These are phyloP conservation scores for Mycena pura DNA, from an alignment of 768 basidiomycete genomes.

Conservation along the genomic window DNA sequence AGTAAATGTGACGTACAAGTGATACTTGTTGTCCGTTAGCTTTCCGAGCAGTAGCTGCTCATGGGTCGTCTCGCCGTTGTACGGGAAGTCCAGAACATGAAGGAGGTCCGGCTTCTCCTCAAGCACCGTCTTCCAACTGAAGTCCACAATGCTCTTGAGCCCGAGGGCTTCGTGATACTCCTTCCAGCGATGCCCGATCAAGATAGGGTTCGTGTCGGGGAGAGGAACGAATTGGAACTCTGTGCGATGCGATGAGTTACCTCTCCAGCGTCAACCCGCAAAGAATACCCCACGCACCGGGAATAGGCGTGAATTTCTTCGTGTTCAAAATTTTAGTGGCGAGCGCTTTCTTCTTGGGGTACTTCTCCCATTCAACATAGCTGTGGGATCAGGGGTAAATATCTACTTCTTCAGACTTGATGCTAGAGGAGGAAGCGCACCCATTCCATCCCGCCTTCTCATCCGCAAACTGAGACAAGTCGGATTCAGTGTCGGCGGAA, in stretches of 20 bases:
- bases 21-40: slow-evolving; percentile 55
- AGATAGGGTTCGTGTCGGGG: slow-evolving; percentile 56
- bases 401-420: neutral
- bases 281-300: slow-evolving; percentile 35
- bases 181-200: slow-evolving; percentile 59
- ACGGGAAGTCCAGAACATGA: slow-evolving; percentile 61
- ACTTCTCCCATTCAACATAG: slow-evolving; percentile 57
- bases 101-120: slow-evolving; percentile 59
- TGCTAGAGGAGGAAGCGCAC: slow-evolving; percentile 28
- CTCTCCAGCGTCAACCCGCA: too few relatives aligned
- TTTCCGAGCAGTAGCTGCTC: slow-evolving; percentile 50
- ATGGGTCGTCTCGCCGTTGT: slow-evolving; percentile 59
- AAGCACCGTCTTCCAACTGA: slow-evolving; percentile 59
- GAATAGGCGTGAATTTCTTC: slow-evolving; percentile 47
- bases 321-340: slow-evolving; percentile 48
- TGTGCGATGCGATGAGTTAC: slow-evolving; percentile 18
- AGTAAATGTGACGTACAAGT: slow-evolving; percentile 51
- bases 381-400: slow-evolving; percentile 30
- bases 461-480: slow-evolving; percentile 39
- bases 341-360: slow-evolving; percentile 49
- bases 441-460: slow-evolving; percentile 48
- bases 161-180: slow-evolving; percentile 60
- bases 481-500: neutral
- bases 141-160: slow-evolving; percentile 50
- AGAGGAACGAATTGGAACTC: slow-evolving; percentile 58